phyloP scores from a whole-genome alignment of 176 grass and related monocot species.

The Musa acuminata region DNA sequence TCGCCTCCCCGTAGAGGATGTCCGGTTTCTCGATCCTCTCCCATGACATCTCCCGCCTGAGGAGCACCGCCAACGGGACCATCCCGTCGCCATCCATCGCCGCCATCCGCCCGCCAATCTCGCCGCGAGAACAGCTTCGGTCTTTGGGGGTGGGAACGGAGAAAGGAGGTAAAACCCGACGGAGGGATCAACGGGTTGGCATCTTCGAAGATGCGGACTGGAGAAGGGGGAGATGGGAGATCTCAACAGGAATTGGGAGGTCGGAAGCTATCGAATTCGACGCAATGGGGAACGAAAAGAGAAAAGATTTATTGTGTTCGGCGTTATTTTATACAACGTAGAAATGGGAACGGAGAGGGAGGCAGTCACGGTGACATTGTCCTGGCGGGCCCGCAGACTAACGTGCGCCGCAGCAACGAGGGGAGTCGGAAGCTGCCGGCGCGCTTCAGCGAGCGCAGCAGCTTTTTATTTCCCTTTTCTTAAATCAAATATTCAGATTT shows the following conservation, averaged over 20 bases:
- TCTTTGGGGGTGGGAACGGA: not conserved
- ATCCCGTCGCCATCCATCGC: conserved; percentile 42
- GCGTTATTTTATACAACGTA: no score
- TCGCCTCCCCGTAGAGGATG: conserved; percentile 64
- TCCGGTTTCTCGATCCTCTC: conserved; percentile 87
- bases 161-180: not conserved
- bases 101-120: conserved; percentile 22
- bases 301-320: not conserved
- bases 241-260: not conserved
- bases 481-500: no score
- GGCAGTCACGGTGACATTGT: not conserved
- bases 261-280: not conserved
- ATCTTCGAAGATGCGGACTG: not conserved
- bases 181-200: not conserved
- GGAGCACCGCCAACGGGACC: conserved; percentile 79
- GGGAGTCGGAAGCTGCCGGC: not conserved
- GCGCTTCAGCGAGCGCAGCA: not conserved
- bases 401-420: conserved; percentile 1
- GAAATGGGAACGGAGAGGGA: not conserved
- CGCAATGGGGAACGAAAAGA: not conserved
- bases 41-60: conserved; percentile 78
- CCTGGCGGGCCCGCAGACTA: not conserved
- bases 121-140: not conserved
- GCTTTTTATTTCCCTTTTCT: no score
- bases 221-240: not conserved